Conservation (phyloP, 2,329 filamentous ascomycete genomes). For the Apiospora sp. region DNA sequence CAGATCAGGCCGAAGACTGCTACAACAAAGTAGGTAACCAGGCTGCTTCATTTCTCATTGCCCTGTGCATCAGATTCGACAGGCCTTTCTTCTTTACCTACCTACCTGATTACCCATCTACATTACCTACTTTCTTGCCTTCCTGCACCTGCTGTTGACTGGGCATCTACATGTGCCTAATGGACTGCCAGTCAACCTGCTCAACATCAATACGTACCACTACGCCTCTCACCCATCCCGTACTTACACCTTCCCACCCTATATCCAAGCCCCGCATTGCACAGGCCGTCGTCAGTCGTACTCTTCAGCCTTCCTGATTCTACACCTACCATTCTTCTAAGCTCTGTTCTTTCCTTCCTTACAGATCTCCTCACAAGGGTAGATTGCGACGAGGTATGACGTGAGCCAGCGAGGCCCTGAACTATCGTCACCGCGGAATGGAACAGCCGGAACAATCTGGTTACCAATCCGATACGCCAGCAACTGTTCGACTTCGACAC, state of each 20-base stretch:
- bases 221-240: constrained; percentile 7
- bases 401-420: constrained; percentile 44
- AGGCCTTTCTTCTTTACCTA: background rate
- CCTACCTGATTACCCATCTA: no score
- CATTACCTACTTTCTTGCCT: background rate
- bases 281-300: constrained; percentile 23
- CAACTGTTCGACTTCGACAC: constrained; percentile 37
- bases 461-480: constrained; percentile 37
- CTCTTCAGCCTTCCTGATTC: constrained; percentile 27
- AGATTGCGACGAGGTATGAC: constrained; percentile 45
- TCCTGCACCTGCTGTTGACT: background rate
- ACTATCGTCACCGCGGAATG: constrained; percentile 55
- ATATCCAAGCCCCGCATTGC: constrained; percentile 21
- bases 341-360: constrained; percentile 35
- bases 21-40: constrained; percentile 10
- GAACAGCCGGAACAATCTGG: constrained; percentile 49
- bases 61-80: constrained; percentile 5
- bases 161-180: background rate
- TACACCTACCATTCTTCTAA: constrained; percentile 30
- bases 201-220: constrained; percentile 4
- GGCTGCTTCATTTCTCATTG: constrained; percentile 9
- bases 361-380: constrained; percentile 34
- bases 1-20: background rate
- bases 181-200: constrained; percentile 1
- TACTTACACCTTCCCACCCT: constrained; percentile 18